Evolutionary conservation across 495 filamentous ascomycete genomes (phyloP), one percentile per base, ranked within the genome.

Genomic region (Xylaria nigripes): DNA sequence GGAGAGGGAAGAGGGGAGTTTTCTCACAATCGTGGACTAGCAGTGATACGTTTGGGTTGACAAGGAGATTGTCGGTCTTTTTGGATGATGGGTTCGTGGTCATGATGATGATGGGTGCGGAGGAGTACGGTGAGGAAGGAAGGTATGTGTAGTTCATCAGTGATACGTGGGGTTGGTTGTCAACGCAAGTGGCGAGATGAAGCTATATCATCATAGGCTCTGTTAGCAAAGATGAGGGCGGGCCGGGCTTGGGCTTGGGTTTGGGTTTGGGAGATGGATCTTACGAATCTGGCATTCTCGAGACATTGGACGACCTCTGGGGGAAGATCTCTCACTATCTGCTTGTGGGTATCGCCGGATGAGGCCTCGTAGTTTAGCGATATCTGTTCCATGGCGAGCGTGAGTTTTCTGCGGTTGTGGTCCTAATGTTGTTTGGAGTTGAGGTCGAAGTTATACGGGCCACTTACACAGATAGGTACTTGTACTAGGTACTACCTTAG

Each of bases 141-240:
- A 98, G 87, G 74, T 95, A 98, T 63, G 93, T 96, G 75, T 96
- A 98, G 73, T 95, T 96, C 93, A 98, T 98, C 59, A 98, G 83
- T 23, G 89, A 92, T 66, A 97, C 87, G 72, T 98, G 93, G 15
- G 93, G 93, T 61, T 81, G 80, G 67, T 92, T 82, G 61, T 81
- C 77, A 67, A 79, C 80, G 69, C 84, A 91, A 52, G 93, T 98
- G 58, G 93, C 91, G 27, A 98, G 84, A 68, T 98, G 94, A 54
- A 98, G 90, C 90, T 95, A 58, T 50, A 10, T 6, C 27, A 9
- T 29, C 27, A n/a, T n/a, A n/a, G n/a, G n/a, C n/a, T n/a, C n/a
- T n/a, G n/a, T n/a, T n/a, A n/a, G n/a, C n/a, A n/a, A n/a, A n/a
- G n/a, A n/a, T n/a, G n/a, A n/a, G n/a, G n/a, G n/a, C n/a, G n/a